Conservation (phyloP, 768 basidiomycete genomes). For the Russula sp. region DNA sequence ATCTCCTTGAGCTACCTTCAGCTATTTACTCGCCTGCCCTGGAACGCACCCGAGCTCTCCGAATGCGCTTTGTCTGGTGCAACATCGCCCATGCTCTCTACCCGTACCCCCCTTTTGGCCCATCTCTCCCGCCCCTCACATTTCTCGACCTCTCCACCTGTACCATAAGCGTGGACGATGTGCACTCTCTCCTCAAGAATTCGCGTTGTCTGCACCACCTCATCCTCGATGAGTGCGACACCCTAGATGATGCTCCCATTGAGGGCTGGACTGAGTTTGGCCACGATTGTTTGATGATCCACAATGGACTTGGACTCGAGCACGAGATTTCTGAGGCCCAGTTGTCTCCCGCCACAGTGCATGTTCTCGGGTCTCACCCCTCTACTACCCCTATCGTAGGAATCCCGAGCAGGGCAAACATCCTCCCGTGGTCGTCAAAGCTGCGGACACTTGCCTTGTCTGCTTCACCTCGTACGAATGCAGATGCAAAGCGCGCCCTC, state of each 20-base stretch:
- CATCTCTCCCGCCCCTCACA: slow-evolving; percentile 38
- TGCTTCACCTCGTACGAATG: too few relatives aligned
- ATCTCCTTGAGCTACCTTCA: slow-evolving; percentile 47
- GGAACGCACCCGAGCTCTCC: slow-evolving; percentile 43
- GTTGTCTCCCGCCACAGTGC: slow-evolving; percentile 5
- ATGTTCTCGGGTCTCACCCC: not conserved
- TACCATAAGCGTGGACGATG: slow-evolving; percentile 42
- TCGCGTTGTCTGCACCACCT: slow-evolving; percentile 53
- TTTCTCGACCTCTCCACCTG: slow-evolving; percentile 76
- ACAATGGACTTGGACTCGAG: not conserved
- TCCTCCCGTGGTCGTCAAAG: slow-evolving; percentile 48
- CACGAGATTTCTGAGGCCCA: not conserved
- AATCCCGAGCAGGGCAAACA: slow-evolving; percentile 26
- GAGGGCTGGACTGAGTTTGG: slow-evolving; percentile 59
- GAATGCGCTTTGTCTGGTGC: slow-evolving; percentile 68
- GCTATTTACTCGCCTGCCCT: slow-evolving; percentile 41
- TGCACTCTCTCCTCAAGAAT: slow-evolving; percentile 46
- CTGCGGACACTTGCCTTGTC: slow-evolving; percentile 46
- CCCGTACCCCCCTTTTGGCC: slow-evolving; percentile 20
- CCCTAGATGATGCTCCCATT: slow-evolving; percentile 40
- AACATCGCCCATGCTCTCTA: slow-evolving; percentile 40
- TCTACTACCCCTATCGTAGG: not conserved
- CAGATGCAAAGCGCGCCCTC: slow-evolving; percentile 37
- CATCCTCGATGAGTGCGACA: slow-evolving; percentile 59
- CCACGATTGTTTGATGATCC: slow-evolving; percentile 32